Base-by-base conservation (phyloP, 495 filamentous ascomycete genomes). In the Aspergillus cavernicola region DNA sequence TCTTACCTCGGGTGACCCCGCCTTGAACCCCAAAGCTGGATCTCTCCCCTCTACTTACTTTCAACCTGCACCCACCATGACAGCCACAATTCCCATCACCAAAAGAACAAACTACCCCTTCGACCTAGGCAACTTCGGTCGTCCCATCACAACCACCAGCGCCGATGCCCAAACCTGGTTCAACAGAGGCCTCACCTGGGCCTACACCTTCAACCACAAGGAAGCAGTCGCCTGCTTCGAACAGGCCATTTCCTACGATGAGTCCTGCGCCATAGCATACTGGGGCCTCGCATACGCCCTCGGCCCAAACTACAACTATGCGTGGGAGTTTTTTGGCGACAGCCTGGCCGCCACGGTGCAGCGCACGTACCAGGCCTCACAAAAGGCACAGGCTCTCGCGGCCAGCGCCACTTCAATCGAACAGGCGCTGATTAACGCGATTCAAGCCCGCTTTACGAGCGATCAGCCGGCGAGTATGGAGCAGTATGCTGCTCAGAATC, bases 261-360 rank as follows among this genome's bases (percentile, higher is more conserved):
- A 67, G 0, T 45, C 60, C 4, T 86, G 80, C 55, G 75, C 78
- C 5, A 80, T 88, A 65, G 84, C 80, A 16, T 79, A 85, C 48
- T 89, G 85, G 85, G 85, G 85, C 0, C 63, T 85, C 4, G 83
- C 85, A 0, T 87, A 80, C 57, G 61, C 79, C 2, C 59, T 85
- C 1, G 85, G 85, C 0, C 84, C 85, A 1, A 87, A 89, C 52
- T 89, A 88, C 66, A 88, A 89, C 59, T 87, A 87, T 60, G 80
- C 84, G 0, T 89, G 85, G 85, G 69, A 79, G 3, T 63, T 78
- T 18, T 88, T 87, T 53, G 85, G 86, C 50, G 66, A 71, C 5
- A 84, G 87, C 33, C 63, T 82, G 4, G 58, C 68, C 5, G 43
- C 43, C 0, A 79, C 66, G 1, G 67, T 83, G 18, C 64, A 60